Base-by-base conservation (phyloP, 129 eudicot genomes). In the Chrysanthemum lavandulifolium region DNA sequence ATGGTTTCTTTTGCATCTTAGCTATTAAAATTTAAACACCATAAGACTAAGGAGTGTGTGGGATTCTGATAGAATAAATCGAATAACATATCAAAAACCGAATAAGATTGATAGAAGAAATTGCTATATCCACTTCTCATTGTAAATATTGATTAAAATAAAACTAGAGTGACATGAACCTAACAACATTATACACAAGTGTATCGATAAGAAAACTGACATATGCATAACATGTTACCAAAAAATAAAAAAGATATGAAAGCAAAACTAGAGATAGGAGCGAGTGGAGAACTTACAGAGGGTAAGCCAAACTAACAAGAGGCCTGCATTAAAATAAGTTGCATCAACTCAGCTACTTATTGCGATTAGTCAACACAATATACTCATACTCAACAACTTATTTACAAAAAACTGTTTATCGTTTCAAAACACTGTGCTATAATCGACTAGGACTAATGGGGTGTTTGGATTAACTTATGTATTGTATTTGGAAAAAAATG, bases 261-360 rank as follows among this genome's bases (percentile, higher is more conserved):
- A 52, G 65, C 21, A 40, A 54, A 67, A 3, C 0, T 15, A 19
- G 12, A 62, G 0, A 13, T 1, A 14, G 58, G 18, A 12, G 27
- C 15, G 29, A 73, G 65, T 14, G 33, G 13, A 65, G 27, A 70
- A 88, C 97, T 86, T 83, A 95, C 99, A 95, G 86, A 53, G 99
- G 97, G 78, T 86, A 95, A 68, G 83, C 86, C 80, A 90, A 82
- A 80, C 94, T 90, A 47, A 90, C 86, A 65, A 95, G 80, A 71
- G 99, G 99, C 89, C 99, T 95, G 97, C 85, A 7, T 40, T 0
- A 86, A 65, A 65, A 55, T 52, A 10, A 15, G 51, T 60, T 55
- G 53, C 62, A 81, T 63, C 54, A 82, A 43, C 29, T 53, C 55
- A 14, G 33, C 15, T 31, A 19, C n/a, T 18, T 52, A 7, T 25